Base-by-base conservation (phyloP, 31 red algal species). In the Odonthalia washingtoniensis region DNA sequence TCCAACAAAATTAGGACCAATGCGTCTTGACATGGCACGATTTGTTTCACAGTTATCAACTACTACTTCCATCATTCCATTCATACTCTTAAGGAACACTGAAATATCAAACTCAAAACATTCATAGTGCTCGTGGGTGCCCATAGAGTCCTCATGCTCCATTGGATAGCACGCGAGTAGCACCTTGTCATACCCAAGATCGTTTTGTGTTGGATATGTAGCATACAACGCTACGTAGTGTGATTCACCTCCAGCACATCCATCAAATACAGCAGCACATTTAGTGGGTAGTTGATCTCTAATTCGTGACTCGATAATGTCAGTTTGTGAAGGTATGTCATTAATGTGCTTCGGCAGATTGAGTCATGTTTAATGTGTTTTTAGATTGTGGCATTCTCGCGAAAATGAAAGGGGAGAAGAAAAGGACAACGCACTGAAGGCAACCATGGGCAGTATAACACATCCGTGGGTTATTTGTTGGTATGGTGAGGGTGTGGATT, bases 21-120 rank as follows among this genome's bases (percentile, higher is more conserved):
- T 44, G 21, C 24, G n/a, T 14, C 74, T 5, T 6, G 74, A 40
- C 40, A 77, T 45, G 9, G 74, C 33, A 14, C 41, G 34, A 40
- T 77, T 77, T 9, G 74, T 77, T 9, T 57, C 21, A 46, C 38
- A 77, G 30, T 77, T 77, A 37, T 77, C 74, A 16, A 16, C 74
- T 40, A 44, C 40, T 40, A 77, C 14, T 6, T 16, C 74, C 14
- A 46, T 27, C 41, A 77, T 9, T 31, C 16, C 44, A 36, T 46
- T 27, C 5, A 31, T 42, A 21, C 31, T 40, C 33, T 45, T 40
- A 27, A 6, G 5, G 44, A 17, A 77, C 28, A 77, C 74, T 14
- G 38, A 40, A 44, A 77, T 16, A 27, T 45, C 34, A 77, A 42
- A 77, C n/a, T 77, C 12, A 36, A 77, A 37, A 44, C 40, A 77